Conservation (phyloP, 2,329 filamentous ascomycete species). For the Basipetospora chlamydospora region DNA sequence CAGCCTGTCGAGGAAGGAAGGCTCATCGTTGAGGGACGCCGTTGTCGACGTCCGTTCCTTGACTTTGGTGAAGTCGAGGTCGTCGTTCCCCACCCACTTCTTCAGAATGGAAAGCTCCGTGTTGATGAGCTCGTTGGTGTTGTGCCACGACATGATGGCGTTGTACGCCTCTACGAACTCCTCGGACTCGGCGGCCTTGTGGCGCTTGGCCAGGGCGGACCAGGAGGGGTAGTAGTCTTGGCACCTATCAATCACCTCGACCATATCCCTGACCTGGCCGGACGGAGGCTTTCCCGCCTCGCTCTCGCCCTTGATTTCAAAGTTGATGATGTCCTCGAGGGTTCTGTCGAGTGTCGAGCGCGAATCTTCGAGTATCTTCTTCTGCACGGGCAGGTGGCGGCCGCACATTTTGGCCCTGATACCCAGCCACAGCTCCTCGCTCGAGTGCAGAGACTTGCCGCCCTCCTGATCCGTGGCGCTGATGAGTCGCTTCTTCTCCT, state of each 20-base stretch:
- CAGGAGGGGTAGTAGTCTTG: constrained; percentile 76
- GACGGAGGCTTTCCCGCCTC: constrained; percentile 79
- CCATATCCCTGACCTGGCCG: constrained; percentile 80
- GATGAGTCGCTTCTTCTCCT: constrained; percentile 92
- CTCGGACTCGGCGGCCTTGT: constrained; percentile 62
- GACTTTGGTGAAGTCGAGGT: constrained; percentile 75
- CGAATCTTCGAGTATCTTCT: constrained; percentile 75
- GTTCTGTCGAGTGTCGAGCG: constrained; percentile 56
- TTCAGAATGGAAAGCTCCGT: constrained; percentile 83
- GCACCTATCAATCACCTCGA: constrained; percentile 79
- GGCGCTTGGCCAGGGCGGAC: constrained; percentile 55
- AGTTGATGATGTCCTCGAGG: constrained; percentile 80
- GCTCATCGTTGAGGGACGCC: constrained; percentile 53
- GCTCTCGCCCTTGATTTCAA: constrained; percentile 85
- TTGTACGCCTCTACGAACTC: constrained; percentile 73
- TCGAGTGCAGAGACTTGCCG: constrained; percentile 53
- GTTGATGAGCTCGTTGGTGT: constrained; percentile 91
- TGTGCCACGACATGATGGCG: constrained; percentile 89
- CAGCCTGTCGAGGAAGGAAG: constrained; percentile 84
- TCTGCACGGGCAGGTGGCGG: constrained; percentile 68
- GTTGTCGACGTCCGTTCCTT: constrained; percentile 53
- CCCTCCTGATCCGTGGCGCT: constrained; percentile 50
- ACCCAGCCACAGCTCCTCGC: constrained; percentile 69
- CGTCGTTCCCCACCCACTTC: constrained; percentile 92
- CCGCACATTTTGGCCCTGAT: constrained; percentile 74